A percentile compares a stretch with the other conserved stretches of the same genome.
Conservation (phyloP, 2,329 filamentous ascomycete genomes). For the Claviceps pusilla region DNA sequence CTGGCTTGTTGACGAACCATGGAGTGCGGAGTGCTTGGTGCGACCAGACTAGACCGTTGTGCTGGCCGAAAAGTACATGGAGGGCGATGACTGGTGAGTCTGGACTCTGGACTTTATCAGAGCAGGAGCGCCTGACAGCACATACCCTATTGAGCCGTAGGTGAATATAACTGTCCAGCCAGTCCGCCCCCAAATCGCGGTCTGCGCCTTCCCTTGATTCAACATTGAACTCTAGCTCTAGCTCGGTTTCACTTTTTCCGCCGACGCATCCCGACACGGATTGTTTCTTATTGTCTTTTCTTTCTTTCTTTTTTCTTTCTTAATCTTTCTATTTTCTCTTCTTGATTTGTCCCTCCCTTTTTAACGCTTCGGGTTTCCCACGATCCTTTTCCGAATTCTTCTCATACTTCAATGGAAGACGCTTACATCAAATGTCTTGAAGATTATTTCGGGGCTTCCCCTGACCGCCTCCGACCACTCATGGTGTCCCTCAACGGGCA, state of each 20-base stretch:
- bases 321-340: background rate
- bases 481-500: constrained; percentile 20
- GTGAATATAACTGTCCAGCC: background rate
- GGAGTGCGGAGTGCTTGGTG: background rate
- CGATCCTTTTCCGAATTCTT: background rate
- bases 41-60: background rate
- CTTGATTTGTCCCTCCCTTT: background rate
- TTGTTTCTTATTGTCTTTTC: background rate
- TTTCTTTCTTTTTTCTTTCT: background rate
- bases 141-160: background rate
- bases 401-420: constrained; percentile 6
- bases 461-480: constrained; percentile 11
- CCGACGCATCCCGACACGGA: background rate
- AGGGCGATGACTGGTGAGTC: background rate
- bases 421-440: constrained; percentile 7
- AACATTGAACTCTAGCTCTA: background rate
- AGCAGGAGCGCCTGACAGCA: background rate
- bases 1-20: background rate
- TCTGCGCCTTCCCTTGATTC: background rate
- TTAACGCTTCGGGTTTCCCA: background rate
- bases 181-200: background rate
- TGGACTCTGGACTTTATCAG: background rate
- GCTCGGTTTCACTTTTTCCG: background rate
- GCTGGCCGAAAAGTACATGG: background rate
- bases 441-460: constrained; percentile 5